Conservation (phyloP, 2,329 filamentous ascomycete genomes). For the Phaeomoniella chlamydospora region DNA sequence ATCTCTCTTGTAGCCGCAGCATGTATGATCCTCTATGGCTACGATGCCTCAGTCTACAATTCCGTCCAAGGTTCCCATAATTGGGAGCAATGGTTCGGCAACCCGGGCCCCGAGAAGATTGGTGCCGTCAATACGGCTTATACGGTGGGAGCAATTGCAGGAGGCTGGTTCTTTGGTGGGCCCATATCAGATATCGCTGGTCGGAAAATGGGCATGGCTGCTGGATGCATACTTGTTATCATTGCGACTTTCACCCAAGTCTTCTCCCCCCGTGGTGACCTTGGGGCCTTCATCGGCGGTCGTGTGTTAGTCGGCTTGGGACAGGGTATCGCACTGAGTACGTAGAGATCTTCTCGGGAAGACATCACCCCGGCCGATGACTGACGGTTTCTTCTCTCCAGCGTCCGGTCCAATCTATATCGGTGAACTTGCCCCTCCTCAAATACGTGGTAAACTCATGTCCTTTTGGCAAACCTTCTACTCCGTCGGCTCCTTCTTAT, state of each 20-base stretch:
- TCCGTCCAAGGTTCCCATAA: conserved; percentile 53
- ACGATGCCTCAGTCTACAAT: conserved; percentile 62
- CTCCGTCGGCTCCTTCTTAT: conserved; percentile 50
- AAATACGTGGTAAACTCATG: conserved; percentile 55
- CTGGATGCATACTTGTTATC: conserved; percentile 50
- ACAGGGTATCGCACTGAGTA: conserved; percentile 52
- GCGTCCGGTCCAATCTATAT: conserved; percentile 58
- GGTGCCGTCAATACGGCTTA: conserved; percentile 54
- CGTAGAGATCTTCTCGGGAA: too few species aligned
- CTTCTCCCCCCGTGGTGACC: conserved; percentile 44
- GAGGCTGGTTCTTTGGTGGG: conserved; percentile 55
- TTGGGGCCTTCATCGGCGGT: conserved; percentile 54
- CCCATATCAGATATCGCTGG: conserved; percentile 48
- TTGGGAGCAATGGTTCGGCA: conserved; percentile 51
- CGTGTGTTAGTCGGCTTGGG: conserved; percentile 56
- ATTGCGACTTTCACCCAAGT: conserved; percentile 56
- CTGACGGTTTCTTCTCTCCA: too few species aligned
- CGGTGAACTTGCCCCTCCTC: conserved; percentile 48
- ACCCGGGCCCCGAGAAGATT: conserved; percentile 26
- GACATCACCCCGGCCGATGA: too few species aligned
- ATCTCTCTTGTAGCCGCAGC: conserved; percentile 55
- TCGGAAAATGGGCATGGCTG: conserved; percentile 49
- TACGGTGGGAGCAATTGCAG: conserved; percentile 55
- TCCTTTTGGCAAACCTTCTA: conserved; percentile 58
- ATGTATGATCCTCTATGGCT: conserved; percentile 63